Evolutionary conservation across 2,329 filamentous ascomycete species (phyloP), one percentile per base, ranked within the genome.

Genomic region (Myotisia sp.): DNA sequence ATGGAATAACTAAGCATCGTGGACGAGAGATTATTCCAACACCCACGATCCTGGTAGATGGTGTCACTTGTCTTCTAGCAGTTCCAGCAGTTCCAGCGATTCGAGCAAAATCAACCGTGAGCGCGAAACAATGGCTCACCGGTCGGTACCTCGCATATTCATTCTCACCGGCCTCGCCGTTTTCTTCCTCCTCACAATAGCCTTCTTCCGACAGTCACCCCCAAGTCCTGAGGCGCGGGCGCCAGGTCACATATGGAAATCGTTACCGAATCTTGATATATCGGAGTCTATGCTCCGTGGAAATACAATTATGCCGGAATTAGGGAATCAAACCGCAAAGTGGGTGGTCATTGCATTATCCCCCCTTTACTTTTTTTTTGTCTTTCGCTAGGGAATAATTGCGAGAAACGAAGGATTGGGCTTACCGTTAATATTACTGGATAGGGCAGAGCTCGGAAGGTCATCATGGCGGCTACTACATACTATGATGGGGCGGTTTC

Each of bases 391-490:
- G 2, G 5, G 19, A 26, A n/a, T n/a, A n/a, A n/a, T 26, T 24
- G 21, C 29, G 29, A 19, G 14, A 10, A 17, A 12, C 20, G 14
- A 6, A 27, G 21, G 26, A 12, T 29, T 18, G 14, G 27, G 9
- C 28, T 21, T n/a, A 6, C n/a, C n/a, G 14, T 18, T 29, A 18
- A 29, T 29, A 18, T 29, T 14, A 10, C n/a, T 17, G 9, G 7
- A 16, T 38, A 71, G 67, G 54, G 73, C 70, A 40, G 74, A 78
- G 53, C 61, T 78, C 18, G 74, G 74, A 41, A 67, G 73, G 41
- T 70, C 74, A 37, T 68, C 72, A 22, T 78, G 74, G 74, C 74
- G 75, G 47, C 64, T 75, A 42, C 64, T 78, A 43, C 74, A 78
- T 51, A 78, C 74, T 12, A 73, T 73, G 39, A 74, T 78, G 60